These are phyloP conservation scores for Fusarium hostae DNA, from an alignment of 2,329 filamentous ascomycete genomes.

Conservation along the genomic window DNA sequence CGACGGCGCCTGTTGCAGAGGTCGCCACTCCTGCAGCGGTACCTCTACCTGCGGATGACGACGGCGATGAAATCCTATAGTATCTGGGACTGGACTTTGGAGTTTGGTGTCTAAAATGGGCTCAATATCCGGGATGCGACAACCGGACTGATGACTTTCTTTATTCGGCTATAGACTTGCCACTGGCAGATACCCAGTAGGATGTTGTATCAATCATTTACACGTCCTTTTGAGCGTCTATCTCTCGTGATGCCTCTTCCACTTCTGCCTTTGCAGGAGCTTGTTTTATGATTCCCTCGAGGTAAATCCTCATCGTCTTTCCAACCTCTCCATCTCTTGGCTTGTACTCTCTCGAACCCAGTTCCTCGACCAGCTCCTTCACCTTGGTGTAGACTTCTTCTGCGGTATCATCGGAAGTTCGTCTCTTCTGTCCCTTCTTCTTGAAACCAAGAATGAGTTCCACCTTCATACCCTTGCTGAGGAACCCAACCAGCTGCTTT, in stretches of 20 bases:
- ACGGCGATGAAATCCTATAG: constrained; percentile 51
- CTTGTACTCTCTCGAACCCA: constrained; percentile 58
- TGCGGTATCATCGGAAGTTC: constrained; percentile 70
- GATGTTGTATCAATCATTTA: constrained; percentile 23
- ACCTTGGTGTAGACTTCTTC: constrained; percentile 62
- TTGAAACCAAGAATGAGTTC: constrained; percentile 73
- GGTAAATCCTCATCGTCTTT: constrained; percentile 55
- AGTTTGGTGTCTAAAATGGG: constrained; percentile 46
- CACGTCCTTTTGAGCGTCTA: neutral
- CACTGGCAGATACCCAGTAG: constrained; percentile 40
- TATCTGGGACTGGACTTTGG: constrained; percentile 26
- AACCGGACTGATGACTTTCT: constrained; percentile 24
- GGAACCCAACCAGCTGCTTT: constrained; percentile 73
- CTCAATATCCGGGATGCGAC: constrained; percentile 28
- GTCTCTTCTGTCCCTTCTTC: constrained; percentile 70
- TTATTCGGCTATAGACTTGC: constrained; percentile 34
- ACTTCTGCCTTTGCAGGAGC: neutral
- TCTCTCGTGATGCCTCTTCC: neutral
- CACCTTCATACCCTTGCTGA: constrained; percentile 79
- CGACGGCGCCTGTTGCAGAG: neutral
- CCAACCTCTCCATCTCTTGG: constrained; percentile 58
- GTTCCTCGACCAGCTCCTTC: constrained; percentile 48
- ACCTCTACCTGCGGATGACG: constrained; percentile 42
- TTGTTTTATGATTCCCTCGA: constrained; percentile 52
- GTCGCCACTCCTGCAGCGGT: neutral